A percentile compares a stretch with the other conserved stretches of the same genome.
These are phyloP conservation scores for Moesziomyces globuligerus DNA, from an alignment of 1,284 basidiomycete genomes.

Conservation along the genomic window DNA sequence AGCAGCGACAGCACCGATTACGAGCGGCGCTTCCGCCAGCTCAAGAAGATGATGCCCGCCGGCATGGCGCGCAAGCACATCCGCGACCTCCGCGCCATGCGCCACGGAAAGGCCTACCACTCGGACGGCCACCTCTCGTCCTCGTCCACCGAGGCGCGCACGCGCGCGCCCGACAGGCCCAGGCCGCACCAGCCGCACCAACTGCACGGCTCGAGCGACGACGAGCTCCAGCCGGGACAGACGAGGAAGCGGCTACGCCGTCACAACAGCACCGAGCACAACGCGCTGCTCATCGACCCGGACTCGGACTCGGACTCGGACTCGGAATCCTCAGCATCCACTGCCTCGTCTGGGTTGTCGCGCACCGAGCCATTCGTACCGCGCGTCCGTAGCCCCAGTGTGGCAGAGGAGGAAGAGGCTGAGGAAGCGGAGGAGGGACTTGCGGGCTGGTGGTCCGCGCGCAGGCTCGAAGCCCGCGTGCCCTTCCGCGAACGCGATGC, in stretches of 20 bases:
- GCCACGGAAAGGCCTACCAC: conserved; percentile 60
- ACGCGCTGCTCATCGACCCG: conserved; percentile 39
- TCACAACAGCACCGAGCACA: conserved; percentile 29
- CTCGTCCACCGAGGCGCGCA: conserved; percentile 24
- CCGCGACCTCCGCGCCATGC: conserved; percentile 62
- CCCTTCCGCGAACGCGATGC: conserved; percentile 44
- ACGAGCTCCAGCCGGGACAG: conserved; percentile 49
- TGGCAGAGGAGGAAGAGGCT: conserved; percentile 4
- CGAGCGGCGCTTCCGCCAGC: conserved; percentile 58
- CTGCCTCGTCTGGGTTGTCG: conserved; percentile 3
- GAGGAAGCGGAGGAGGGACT: conserved; percentile 24
- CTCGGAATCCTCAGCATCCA: conserved; percentile 13
- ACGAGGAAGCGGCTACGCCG: conserved; percentile 43
- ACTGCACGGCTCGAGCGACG: conserved; percentile 8
- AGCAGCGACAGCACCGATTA: conserved; percentile 60
- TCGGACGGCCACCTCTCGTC: conserved; percentile 50
- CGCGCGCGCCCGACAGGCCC: neutral
- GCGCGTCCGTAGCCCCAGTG: neutral
- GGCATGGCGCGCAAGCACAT: conserved; percentile 62
- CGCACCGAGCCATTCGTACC: neutral
- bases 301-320: conserved; percentile 42
- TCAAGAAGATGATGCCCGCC: conserved; percentile 65
- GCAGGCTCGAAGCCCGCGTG: conserved; percentile 17
- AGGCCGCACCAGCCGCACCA: no score
- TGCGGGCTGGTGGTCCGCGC: conserved; percentile 36